Percentiles rank a stretch among this genome's conserved stretches.
Conservation (phyloP, 345 rosid genomes). For the Pugionium cornutum region DNA sequence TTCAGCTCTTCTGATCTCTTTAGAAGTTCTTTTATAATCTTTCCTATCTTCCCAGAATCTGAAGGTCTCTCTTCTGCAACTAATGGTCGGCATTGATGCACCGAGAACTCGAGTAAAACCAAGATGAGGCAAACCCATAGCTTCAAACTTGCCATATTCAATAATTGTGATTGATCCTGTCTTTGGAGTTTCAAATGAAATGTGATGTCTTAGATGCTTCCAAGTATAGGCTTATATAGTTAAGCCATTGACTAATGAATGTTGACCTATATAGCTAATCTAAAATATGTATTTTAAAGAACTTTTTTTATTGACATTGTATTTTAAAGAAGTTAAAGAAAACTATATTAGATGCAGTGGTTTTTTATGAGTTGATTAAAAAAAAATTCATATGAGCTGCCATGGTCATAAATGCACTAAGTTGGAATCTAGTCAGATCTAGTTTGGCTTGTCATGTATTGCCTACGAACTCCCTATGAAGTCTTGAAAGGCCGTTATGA, state of each 20-base stretch:
- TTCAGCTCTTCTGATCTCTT: conserved; percentile 38
- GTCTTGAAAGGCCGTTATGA: conserved; percentile 34
- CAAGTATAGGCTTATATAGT: conserved; percentile 36
- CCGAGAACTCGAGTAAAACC: conserved; percentile 34
- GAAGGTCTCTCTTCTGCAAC: conserved; percentile 30
- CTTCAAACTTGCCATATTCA: conserved; percentile 39
- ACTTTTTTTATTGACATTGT: not conserved
- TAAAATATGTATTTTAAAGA: not conserved
- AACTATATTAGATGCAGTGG: conserved; percentile 1
- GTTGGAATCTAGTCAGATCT: conserved; percentile 39
- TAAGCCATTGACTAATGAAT: conserved; percentile 27
- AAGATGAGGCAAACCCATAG: conserved; percentile 37
- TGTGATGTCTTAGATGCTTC: conserved; percentile 30
- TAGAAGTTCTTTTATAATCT: conserved; percentile 39
- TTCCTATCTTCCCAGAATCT: conserved; percentile 29
- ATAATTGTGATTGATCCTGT: not conserved
- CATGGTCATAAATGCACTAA: conserved; percentile 34
- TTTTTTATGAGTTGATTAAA: not conserved
- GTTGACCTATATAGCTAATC: conserved; percentile 34
- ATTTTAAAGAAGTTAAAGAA: too few relatives aligned
- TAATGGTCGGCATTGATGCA: conserved; percentile 37
- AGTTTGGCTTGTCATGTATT: conserved; percentile 30
- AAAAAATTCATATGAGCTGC: conserved; percentile 14
- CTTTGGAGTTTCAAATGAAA: not conserved
- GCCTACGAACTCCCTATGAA: conserved; percentile 28